Percentiles rank a stretch among this genome's conserved stretches.
Conservation (phyloP, 768 basidiomycete species). For the Boletus tomentosulus region DNA sequence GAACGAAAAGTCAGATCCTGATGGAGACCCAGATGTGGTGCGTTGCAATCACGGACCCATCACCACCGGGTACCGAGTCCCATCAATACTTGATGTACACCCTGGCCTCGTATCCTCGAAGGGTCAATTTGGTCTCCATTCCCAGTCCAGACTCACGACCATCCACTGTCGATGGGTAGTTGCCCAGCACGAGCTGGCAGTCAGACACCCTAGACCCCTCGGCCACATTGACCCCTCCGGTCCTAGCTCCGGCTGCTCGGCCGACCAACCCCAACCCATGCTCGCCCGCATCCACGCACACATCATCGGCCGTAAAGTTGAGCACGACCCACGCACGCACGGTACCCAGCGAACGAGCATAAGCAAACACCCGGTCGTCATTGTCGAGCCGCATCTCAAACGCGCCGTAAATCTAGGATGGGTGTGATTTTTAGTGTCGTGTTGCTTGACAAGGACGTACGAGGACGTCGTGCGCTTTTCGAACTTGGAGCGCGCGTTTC, state of each 20-base stretch:
- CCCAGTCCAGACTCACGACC: neutral
- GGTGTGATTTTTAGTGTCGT: neutral
- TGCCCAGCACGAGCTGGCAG: conserved; percentile 20
- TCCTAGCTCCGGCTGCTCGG: too few relatives aligned
- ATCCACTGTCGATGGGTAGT: conserved; percentile 14
- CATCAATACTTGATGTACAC: conserved; percentile 4
- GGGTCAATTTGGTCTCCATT: neutral
- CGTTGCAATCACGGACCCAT: neutral
- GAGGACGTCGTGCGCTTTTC: conserved; percentile 38
- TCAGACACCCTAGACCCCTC: neutral
- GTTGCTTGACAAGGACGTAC: conserved; percentile 32
- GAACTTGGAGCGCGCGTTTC: conserved; percentile 46
- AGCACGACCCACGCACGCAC: conserved; percentile 39
- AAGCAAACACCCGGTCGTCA: conserved; percentile 45
- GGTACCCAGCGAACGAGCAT: conserved; percentile 38
- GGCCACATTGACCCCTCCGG: neutral
- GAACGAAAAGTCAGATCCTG: neutral
- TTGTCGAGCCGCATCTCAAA: conserved; percentile 46
- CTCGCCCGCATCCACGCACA: neutral
- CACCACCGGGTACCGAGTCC: neutral
- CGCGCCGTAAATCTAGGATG: conserved; percentile 44
- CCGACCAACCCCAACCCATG: too few relatives aligned
- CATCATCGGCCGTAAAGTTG: conserved; percentile 29
- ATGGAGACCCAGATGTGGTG: neutral
- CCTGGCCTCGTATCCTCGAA: conserved; percentile 30